These are phyloP conservation scores for Dendrobium nobile DNA, from an alignment of 106 monocot species.

Conservation along the genomic window DNA sequence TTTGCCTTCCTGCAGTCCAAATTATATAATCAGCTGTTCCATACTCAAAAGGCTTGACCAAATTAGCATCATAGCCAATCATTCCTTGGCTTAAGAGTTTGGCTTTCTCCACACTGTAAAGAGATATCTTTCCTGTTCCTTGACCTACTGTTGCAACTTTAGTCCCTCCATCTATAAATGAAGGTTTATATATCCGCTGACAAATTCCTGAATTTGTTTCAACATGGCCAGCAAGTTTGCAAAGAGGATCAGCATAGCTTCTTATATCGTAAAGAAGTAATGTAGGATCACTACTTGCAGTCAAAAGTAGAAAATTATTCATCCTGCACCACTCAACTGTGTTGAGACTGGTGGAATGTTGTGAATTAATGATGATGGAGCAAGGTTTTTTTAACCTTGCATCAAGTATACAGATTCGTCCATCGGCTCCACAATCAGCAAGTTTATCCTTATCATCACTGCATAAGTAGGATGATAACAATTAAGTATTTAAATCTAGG, in stretches of 20 bases:
- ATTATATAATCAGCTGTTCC: not conserved
- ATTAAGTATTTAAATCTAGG: not conserved
- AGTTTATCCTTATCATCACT: slow-evolving; percentile 21
- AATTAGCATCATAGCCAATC: slow-evolving; percentile 36
- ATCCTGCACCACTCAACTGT: slow-evolving; percentile 23
- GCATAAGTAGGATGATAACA: slow-evolving; percentile 1
- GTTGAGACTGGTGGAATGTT: slow-evolving; percentile 20
- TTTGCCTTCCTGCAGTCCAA: slow-evolving; percentile 25
- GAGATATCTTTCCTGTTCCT: slow-evolving; percentile 25
- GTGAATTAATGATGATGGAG: slow-evolving; percentile 22
- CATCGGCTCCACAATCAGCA: slow-evolving; percentile 36
- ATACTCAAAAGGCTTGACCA: slow-evolving; percentile 11
- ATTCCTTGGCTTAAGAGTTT: slow-evolving; percentile 25
- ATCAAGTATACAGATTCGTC: slow-evolving; percentile 24
- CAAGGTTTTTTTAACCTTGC: slow-evolving; percentile 24
- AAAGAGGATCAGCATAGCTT: slow-evolving; percentile 14
- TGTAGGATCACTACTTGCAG: slow-evolving; percentile 33
- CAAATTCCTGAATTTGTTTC: slow-evolving; percentile 5
- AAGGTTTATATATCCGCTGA: slow-evolving; percentile 24
- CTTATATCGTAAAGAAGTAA: slow-evolving; percentile 42
- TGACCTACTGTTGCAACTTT: slow-evolving; percentile 32
- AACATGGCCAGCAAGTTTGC: slow-evolving; percentile 22
- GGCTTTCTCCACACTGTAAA: slow-evolving; percentile 20
- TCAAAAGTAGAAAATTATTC: slow-evolving; percentile 20
- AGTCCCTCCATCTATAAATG: slow-evolving; percentile 26